Conservation (phyloP, 2,329 filamentous ascomycete species). For the Microsporum audouinii region DNA sequence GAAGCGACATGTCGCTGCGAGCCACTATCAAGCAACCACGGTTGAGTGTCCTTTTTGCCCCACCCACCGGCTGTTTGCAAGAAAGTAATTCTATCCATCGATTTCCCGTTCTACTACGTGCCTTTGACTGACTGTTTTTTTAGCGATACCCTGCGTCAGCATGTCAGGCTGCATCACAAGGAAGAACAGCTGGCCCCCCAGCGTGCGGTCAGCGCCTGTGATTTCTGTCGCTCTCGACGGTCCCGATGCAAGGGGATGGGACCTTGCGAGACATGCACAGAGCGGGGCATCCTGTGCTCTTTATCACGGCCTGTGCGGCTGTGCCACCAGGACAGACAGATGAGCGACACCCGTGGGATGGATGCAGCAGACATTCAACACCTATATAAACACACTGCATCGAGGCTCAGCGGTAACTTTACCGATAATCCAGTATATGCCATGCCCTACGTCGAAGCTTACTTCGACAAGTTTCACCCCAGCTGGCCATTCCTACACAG, state of each 20-base stretch:
- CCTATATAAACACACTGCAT: background rate
- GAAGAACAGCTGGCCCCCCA: slow-evolving; percentile 7
- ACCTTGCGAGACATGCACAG: slow-evolving; percentile 10
- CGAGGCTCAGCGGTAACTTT: background rate
- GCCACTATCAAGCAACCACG: slow-evolving; percentile 12
- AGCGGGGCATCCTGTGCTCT: slow-evolving; percentile 10
- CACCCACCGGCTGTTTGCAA: slow-evolving; percentile 10
- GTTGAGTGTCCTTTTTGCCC: slow-evolving; percentile 13
- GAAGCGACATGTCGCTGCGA: slow-evolving; percentile 15
- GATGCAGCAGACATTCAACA: background rate
- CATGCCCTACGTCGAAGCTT: slow-evolving; percentile 17
- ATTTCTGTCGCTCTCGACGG: slow-evolving; percentile 9
- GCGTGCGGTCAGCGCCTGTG: slow-evolving; percentile 15
- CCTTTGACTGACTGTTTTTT: background rate
- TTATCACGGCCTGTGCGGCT: slow-evolving; percentile 1
- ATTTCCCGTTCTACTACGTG: background rate
- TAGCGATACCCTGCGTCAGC: slow-evolving; percentile 22
- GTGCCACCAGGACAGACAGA: background rate
- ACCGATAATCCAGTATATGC: background rate
- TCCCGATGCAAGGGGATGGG: slow-evolving; percentile 10
- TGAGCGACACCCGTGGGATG: background rate
- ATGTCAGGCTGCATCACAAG: slow-evolving; percentile 15
- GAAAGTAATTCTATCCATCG: slow-evolving; percentile 9
- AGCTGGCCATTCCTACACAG: slow-evolving; percentile 23
- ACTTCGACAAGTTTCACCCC: slow-evolving; percentile 21